A percentile compares a stretch with the other conserved stretches of the same genome.
These are phyloP conservation scores for Hydnomerulius pinastri DNA, from an alignment of 768 basidiomycete species.

Conservation along the genomic window DNA sequence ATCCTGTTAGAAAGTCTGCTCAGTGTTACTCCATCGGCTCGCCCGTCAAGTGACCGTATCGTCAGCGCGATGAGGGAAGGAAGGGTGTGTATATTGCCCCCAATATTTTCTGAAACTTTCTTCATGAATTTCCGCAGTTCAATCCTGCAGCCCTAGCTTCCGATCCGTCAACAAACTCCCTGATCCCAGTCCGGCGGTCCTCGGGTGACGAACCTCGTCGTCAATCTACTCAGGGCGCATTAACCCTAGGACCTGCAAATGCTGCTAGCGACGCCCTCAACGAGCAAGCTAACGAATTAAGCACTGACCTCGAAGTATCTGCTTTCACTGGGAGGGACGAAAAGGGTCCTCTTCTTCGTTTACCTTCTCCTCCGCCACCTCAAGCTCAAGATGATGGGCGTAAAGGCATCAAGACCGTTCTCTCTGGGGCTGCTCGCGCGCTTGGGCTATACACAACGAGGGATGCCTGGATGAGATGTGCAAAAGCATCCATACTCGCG, in stretches of 20 bases:
- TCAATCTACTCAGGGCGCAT: slow-evolving; percentile 8
- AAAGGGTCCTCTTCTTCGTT: slow-evolving; percentile 17
- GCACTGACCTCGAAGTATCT: not conserved
- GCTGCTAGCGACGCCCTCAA: not conserved
- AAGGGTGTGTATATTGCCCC: slow-evolving; percentile 50
- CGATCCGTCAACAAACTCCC: slow-evolving; percentile 14
- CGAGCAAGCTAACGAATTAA: slow-evolving; percentile 4
- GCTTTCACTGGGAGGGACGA: slow-evolving; percentile 3
- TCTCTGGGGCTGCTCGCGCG: not conserved
- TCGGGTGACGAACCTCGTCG: slow-evolving; percentile 9
- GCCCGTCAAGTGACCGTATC: slow-evolving; percentile 77
- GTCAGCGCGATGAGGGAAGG: slow-evolving; percentile 68
- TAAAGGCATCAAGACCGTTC: not conserved
- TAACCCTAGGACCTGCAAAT: slow-evolving; percentile 20
- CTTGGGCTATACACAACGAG: slow-evolving; percentile 14
- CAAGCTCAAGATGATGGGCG: slow-evolving; percentile 1
- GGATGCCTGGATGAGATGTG: slow-evolving; percentile 26
- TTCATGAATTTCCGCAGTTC: slow-evolving; percentile 26
- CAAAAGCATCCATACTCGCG: slow-evolving; percentile 39
- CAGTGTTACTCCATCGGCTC: slow-evolving; percentile 54
- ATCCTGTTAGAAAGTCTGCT: slow-evolving; percentile 74
- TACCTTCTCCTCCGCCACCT: slow-evolving; percentile 11
- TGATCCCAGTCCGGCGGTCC: slow-evolving; percentile 26
- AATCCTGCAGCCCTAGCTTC: slow-evolving; percentile 18
- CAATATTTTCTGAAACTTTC: not conserved